Conservation (phyloP, 805 yeast species). For the Candida bentonensis region DNA sequence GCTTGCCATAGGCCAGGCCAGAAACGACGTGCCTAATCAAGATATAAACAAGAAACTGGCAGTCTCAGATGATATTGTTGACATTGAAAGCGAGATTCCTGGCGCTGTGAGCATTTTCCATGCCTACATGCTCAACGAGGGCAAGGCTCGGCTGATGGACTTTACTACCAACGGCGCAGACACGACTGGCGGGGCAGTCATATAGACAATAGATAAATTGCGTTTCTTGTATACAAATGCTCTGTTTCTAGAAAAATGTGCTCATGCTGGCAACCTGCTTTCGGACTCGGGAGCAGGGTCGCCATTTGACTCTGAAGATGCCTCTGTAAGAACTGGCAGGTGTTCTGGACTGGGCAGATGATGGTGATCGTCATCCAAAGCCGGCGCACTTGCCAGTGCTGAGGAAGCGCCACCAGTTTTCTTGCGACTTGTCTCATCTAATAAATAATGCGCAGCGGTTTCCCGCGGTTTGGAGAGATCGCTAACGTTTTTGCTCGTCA, state of each 20-base stretch:
- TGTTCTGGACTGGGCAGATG: background rate
- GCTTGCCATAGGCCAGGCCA: slow-evolving; percentile 30
- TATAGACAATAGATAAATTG: too few relatives aligned
- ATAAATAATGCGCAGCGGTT: background rate
- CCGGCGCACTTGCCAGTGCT: too few relatives aligned
- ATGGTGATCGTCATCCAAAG: slow-evolving; percentile 1
- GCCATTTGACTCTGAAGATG: slow-evolving; percentile 2
- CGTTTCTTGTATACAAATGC: too few relatives aligned
- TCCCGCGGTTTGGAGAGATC: background rate
- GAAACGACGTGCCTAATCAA: background rate
- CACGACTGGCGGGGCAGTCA: too few relatives aligned
- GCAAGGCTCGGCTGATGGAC: background rate
- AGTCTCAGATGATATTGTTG: background rate
- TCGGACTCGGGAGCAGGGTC: too few relatives aligned
- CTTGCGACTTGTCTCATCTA: too few relatives aligned
- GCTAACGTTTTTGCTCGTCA: background rate
- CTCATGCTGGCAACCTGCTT: too few relatives aligned
- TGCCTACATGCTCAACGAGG: background rate
- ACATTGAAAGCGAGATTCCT: background rate
- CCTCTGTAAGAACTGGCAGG: slow-evolving; percentile 3
- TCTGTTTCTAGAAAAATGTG: too few relatives aligned
- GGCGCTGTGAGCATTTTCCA: background rate
- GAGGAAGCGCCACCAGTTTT: too few relatives aligned
- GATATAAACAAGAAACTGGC: too few relatives aligned
- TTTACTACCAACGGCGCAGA: too few relatives aligned